phyloP scores from a whole-genome alignment of 2,329 filamentous ascomycete species.

The Drechslerella stenobrocha region DNA sequence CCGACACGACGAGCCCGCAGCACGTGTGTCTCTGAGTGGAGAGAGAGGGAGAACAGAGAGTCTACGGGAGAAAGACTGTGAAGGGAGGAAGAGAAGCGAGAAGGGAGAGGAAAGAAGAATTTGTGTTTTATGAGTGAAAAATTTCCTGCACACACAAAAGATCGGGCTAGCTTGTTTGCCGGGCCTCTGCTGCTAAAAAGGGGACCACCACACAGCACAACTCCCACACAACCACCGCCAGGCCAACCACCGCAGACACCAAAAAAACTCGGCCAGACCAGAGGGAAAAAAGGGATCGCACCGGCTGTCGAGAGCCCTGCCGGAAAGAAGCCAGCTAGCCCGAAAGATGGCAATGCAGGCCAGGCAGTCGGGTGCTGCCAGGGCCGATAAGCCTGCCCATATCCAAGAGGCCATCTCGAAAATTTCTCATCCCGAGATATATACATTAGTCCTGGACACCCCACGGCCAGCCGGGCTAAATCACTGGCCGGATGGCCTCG shows the following conservation, averaged over 20 bases:
- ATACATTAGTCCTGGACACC: conserved; percentile 6
- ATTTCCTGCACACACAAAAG: conserved; percentile 31
- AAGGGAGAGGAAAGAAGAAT: conserved; percentile 39
- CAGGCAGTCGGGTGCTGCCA: conserved; percentile 22
- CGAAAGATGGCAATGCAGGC: conserved; percentile 29
- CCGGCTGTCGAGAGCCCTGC: neutral
- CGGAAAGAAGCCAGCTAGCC: conserved; percentile 18
- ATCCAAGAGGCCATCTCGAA: conserved; percentile 10
- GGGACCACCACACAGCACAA: conserved; percentile 20
- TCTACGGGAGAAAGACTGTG: conserved; percentile 27
- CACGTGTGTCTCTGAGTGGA: conserved; percentile 48
- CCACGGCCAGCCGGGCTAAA: conserved; percentile 46
- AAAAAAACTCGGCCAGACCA: neutral
- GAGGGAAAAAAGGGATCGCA: no score
- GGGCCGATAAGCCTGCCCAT: conserved; percentile 22
- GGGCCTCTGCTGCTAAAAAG: conserved; percentile 20
- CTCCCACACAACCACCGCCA: conserved; percentile 7
- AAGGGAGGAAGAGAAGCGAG: conserved; percentile 25
- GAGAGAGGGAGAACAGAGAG: conserved; percentile 34
- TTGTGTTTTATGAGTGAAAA: conserved; percentile 46
- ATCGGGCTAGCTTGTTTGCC: conserved; percentile 12
- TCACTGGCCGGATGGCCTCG: conserved; percentile 23
- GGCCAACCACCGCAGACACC: neutral
- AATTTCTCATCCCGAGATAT: conserved; percentile 45
- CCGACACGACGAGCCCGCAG: conserved; percentile 34